Evolutionary conservation across 208 protist genomes (phyloP).

Genomic region (Wallacemonas sp.): DNA sequence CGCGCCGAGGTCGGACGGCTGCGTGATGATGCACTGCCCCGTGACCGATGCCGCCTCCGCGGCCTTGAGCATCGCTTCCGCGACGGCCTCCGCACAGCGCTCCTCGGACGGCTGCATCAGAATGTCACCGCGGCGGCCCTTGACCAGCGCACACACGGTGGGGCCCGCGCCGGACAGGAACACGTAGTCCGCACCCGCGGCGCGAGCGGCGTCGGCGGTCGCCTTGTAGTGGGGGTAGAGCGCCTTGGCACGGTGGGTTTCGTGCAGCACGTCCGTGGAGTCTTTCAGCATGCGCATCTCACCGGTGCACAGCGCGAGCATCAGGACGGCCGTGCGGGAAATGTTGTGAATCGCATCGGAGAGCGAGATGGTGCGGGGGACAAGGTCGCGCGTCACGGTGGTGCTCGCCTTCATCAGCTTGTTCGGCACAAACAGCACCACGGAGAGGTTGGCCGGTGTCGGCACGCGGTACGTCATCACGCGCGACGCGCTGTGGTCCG

Average conservation of each 20-base stretch:
- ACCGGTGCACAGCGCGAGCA: conserved; percentile 76
- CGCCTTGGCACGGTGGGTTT: conserved; percentile 67
- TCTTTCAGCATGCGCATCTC: conserved; percentile 69
- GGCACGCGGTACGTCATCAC: conserved; percentile 80
- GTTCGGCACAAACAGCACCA: conserved; percentile 91
- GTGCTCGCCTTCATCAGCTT: conserved; percentile 89
- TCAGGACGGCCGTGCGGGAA: conserved; percentile 81
- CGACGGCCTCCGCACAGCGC: conserved; percentile 63
- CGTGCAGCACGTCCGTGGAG: conserved; percentile 82
- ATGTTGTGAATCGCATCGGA: conserved; percentile 93
- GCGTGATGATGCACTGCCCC: conserved; percentile 81
- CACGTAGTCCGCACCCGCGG: conserved; percentile 67
- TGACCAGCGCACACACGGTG: conserved; percentile 75
- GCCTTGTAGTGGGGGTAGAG: conserved; percentile 82
- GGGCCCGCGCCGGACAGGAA: conserved; percentile 86
- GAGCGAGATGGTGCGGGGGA: conserved; percentile 65
- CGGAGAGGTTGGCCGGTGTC: conserved; percentile 69
- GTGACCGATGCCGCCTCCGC: conserved; percentile 50
- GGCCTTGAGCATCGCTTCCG: conserved; percentile 77
- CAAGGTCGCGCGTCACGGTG: conserved; percentile 76
- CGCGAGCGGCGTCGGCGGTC: conserved; percentile 61
- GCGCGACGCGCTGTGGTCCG: not conserved
- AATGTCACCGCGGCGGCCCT: conserved; percentile 59
- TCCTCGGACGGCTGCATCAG: conserved; percentile 53
- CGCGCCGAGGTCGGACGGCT: conserved; percentile 69